Conservation (phyloP, 1,139 yeast species). For the Hyphopichia buzzinii region DNA sequence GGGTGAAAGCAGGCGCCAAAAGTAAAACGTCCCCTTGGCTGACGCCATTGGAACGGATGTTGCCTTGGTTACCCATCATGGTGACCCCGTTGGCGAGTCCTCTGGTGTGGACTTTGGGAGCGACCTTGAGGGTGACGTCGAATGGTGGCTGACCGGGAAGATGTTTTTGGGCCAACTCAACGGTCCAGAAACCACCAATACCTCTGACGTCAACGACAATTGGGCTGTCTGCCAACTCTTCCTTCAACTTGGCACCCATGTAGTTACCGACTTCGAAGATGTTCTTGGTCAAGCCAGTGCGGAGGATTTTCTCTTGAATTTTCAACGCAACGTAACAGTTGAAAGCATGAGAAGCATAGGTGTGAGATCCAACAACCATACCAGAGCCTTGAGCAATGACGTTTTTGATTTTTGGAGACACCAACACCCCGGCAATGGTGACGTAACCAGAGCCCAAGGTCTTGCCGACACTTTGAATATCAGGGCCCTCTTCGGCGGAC, state of each 20-base stretch:
- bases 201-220: constrained; percentile 62
- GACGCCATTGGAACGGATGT: constrained; percentile 8
- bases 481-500: constrained; percentile 51
- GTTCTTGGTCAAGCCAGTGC: constrained; percentile 44
- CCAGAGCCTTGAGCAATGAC: constrained; percentile 46
- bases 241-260: constrained; percentile 42
- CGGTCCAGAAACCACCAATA: constrained; percentile 58
- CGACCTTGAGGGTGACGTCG: constrained; percentile 45
- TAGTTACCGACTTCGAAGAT: constrained; percentile 48
- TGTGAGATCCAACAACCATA: constrained; percentile 51
- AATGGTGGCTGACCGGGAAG: constrained; percentile 30
- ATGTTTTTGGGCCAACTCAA: constrained; percentile 42
- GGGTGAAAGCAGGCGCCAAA: constrained; percentile 50
- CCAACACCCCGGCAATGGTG: constrained; percentile 58
- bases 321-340: constrained; percentile 60
- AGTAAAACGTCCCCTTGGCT: constrained; percentile 47
- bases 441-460: constrained; percentile 64
- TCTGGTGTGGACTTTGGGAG: constrained; percentile 29
- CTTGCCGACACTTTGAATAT: constrained; percentile 60
- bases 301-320: constrained; percentile 51
- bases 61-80: constrained; percentile 40
- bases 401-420: constrained; percentile 49
- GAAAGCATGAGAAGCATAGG: constrained; percentile 61
- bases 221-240: constrained; percentile 27
- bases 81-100: constrained; percentile 43